phyloP scores from a whole-genome alignment of 768 basidiomycete genomes.

The Trametes coccinea region DNA sequence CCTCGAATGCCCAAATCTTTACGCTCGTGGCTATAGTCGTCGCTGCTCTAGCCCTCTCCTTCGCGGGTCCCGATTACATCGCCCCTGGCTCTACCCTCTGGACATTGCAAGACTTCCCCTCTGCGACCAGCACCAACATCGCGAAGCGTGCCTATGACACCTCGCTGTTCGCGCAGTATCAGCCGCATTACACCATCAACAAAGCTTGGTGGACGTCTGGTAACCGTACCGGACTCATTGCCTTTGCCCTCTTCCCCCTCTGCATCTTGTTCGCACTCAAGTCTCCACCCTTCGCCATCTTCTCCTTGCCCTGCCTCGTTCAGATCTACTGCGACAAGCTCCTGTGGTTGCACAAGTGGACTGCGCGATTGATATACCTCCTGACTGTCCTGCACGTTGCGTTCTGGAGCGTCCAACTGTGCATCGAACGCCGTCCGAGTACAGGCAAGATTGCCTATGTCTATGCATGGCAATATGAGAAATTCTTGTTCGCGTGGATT shows the following conservation, averaged over 20 bases:
- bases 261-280: constrained; percentile 72
- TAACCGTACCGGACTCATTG: constrained; percentile 65
- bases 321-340: constrained; percentile 79
- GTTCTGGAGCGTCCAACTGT: constrained; percentile 70
- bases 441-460: constrained; percentile 46
- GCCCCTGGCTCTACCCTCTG: constrained; percentile 49
- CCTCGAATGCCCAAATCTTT: constrained; percentile 66
- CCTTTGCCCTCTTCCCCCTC: constrained; percentile 72
- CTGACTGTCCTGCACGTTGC: constrained; percentile 59
- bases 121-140: constrained; percentile 31
- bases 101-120: constrained; percentile 24
- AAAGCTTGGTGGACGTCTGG: constrained; percentile 75
- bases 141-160: constrained; percentile 28
- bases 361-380: constrained; percentile 69
- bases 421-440: constrained; percentile 45
- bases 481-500: constrained; percentile 64
- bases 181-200: constrained; percentile 58
- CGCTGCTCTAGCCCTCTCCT: constrained; percentile 46
- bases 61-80: constrained; percentile 72
- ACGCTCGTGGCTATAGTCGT: constrained; percentile 46
- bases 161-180: constrained; percentile 38
- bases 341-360: constrained; percentile 68
- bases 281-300: constrained; percentile 68
- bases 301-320: constrained; percentile 60
- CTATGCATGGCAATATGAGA: constrained; percentile 57